A percentile compares a stretch with the other conserved stretches of the same genome.
phyloP scores from a whole-genome alignment of 768 basidiomycete genomes.

The Trichaptum fuscoviolaceum region DNA sequence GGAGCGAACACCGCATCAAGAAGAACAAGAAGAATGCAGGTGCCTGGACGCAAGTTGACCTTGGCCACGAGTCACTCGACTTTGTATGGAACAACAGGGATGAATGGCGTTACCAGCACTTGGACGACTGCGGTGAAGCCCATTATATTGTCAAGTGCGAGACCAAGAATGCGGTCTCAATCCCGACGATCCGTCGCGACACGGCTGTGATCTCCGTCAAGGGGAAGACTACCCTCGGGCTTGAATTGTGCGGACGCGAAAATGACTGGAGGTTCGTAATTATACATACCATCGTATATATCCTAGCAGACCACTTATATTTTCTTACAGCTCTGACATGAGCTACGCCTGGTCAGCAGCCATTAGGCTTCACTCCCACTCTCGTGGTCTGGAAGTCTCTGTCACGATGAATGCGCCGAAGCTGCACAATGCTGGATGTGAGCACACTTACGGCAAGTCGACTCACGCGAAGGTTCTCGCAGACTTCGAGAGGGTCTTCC shows the following conservation, averaged over 20 bases:
- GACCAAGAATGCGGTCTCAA: slow-evolving; percentile 23
- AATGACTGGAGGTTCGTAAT: slow-evolving; percentile 15
- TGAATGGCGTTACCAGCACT: slow-evolving; percentile 21
- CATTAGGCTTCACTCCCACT: slow-evolving; percentile 16
- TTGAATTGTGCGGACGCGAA: slow-evolving; percentile 15
- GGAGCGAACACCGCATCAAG: slow-evolving; percentile 20
- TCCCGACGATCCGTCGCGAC: slow-evolving; percentile 21
- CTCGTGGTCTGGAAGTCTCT: slow-evolving; percentile 20
- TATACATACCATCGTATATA: background rate
- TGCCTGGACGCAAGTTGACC: slow-evolving; percentile 17
- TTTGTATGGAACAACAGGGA: slow-evolving; percentile 24
- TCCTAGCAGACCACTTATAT: background rate
- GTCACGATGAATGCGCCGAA: slow-evolving; percentile 13
- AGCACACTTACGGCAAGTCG: slow-evolving; percentile 8
- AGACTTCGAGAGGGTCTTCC: slow-evolving; percentile 19
- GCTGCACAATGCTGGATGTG: slow-evolving; percentile 12
- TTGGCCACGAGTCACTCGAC: slow-evolving; percentile 9
- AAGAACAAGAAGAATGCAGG: slow-evolving; percentile 12
- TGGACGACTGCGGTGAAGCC: slow-evolving; percentile 11
- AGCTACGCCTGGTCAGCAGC: slow-evolving; percentile 19
- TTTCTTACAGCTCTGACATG: slow-evolving; percentile 18
- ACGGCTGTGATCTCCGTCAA: slow-evolving; percentile 21
- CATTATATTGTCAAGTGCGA: slow-evolving; percentile 15
- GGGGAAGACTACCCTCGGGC: slow-evolving; percentile 20
- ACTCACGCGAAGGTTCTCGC: slow-evolving; percentile 16